Evolutionary conservation across 345 rosid genomes (phyloP), one percentile per base, ranked within the genome.

Genomic region (Brassica rapa): DNA sequence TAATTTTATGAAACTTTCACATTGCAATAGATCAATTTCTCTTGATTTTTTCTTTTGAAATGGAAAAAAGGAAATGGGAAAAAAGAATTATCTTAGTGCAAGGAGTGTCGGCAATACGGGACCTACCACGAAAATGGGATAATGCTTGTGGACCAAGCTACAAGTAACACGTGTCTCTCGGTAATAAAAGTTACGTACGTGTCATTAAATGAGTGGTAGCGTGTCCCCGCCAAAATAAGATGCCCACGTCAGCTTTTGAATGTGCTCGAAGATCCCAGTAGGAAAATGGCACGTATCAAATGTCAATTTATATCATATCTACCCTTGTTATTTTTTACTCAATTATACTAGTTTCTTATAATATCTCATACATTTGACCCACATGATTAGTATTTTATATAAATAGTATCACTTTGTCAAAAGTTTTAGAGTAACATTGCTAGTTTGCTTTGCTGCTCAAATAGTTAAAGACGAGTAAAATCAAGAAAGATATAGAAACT

Each of bases 51-150:
- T 14, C 6, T 27, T 62, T 19, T 3, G 3, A 33, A 73, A 49
- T 16, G 9, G 24, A 39, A 43, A 55, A 4, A 25, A 19, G 21
- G 21, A 19, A 19, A 19, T 19, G 21, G 3, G 24, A 6, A 56
- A 4, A 2, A n/a, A 32, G 8, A 37, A 35, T 16, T 15, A 72
- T 32, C 35, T n/a, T 30, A 6, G 72, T 66, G 51, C 27, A 30
- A 62, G 62, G 30, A 46, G 82, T 59, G 81, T 78, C 81, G 82
- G 82, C 77, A 78, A 30, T 1, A 30, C 21, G 25, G 75, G 70
- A 68, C 74, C 78, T 49, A 29, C 74, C 82, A 79, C 78, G 19
- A 46, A 41, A 6, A 15, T 11, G 59, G 55, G 70, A 73, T 79
- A 73, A 62, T 35, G 77, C 56, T 72, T 66, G 51, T 66, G 63